Percentiles rank a stretch among this genome's conserved stretches.
Evolutionary conservation across 2,329 filamentous ascomycete species (phyloP).

Genomic region (Bimuria novae-zelandiae): DNA sequence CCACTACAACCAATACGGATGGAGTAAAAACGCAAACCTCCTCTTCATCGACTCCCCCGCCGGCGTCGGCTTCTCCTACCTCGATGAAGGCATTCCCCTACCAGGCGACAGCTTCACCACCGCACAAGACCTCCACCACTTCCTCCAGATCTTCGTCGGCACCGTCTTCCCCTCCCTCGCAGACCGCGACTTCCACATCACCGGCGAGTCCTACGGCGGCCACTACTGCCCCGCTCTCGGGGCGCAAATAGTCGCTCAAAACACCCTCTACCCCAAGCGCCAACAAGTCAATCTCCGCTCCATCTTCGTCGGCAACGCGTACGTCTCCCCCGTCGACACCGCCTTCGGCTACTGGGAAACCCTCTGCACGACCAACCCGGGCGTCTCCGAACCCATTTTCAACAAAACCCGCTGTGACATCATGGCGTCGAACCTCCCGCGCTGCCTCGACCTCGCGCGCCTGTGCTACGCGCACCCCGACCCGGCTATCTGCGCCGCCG

Average conservation of each 20-base stretch:
- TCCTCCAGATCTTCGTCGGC: conserved; percentile 54
- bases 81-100: conserved; percentile 41
- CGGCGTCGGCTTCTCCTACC: conserved; percentile 47
- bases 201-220: conserved; percentile 57
- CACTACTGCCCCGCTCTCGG: conserved; percentile 55
- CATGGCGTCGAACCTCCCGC: conserved; percentile 52
- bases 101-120: conserved; percentile 50
- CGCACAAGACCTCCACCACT: conserved; percentile 55
- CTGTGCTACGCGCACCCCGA: conserved; percentile 49
- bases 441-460: conserved; percentile 50
- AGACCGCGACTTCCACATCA: conserved; percentile 51
- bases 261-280: conserved; percentile 47
- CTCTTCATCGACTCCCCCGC: conserved; percentile 47
- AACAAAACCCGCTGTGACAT: conserved; percentile 54
- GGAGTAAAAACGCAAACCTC: conserved; percentile 44
- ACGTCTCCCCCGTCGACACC: conserved; percentile 49
- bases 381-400: conserved; percentile 49
- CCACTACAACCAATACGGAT: conserved; percentile 46
- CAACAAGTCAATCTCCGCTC: conserved; percentile 51
- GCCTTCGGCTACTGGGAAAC: conserved; percentile 54
- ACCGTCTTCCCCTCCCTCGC: conserved; percentile 51
- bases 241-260: conserved; percentile 52
- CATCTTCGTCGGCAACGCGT: conserved; percentile 55
- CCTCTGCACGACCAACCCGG: conserved; percentile 53
- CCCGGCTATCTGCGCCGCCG: conserved; percentile 48